These are phyloP conservation scores for Neofusicoccum sp. DNA, from an alignment of 2,329 filamentous ascomycete species.

Conservation along the genomic window DNA sequence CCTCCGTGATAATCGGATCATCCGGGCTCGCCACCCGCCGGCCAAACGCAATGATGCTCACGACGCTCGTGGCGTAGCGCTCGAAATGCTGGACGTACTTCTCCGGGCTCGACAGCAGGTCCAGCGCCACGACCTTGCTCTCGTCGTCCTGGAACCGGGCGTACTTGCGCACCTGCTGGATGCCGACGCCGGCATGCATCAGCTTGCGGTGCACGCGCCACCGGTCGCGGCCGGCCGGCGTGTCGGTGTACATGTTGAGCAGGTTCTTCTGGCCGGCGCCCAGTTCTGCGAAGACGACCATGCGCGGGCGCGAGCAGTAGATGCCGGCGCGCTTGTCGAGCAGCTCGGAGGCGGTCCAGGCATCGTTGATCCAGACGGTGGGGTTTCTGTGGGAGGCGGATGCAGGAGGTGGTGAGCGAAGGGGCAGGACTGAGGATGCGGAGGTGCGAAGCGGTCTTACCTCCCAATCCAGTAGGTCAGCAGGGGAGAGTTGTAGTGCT, in stretches of 20 bases:
- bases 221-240: conserved; percentile 33
- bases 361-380: conserved; percentile 49
- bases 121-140: conserved; percentile 58
- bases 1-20: conserved; percentile 62
- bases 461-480: conserved; percentile 59
- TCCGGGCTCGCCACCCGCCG: conserved; percentile 53
- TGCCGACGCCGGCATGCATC: conserved; percentile 40
- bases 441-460: conserved; percentile 22
- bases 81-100: conserved; percentile 59
- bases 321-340: conserved; percentile 56
- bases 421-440: conserved; percentile 39
- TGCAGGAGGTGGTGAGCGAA: conserved; percentile 49
- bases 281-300: conserved; percentile 49
- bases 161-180: conserved; percentile 58
- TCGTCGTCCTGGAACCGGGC: conserved; percentile 63
- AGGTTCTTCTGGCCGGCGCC: conserved; percentile 39
- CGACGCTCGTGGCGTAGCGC: conserved; percentile 56
- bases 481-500: conserved; percentile 51
- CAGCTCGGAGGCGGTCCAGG: conserved; percentile 54
- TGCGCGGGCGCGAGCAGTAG: conserved; percentile 54
- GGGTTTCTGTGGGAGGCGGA: conserved; percentile 41
- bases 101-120: conserved; percentile 48
- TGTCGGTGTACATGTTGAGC: conserved; percentile 39
- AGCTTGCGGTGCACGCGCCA: conserved; percentile 37
- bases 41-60: conserved; percentile 61